Percentiles rank a stretch among this genome's conserved stretches.
phyloP scores from a whole-genome alignment of 257 asterid species.

The Solanum raphanifolium region DNA sequence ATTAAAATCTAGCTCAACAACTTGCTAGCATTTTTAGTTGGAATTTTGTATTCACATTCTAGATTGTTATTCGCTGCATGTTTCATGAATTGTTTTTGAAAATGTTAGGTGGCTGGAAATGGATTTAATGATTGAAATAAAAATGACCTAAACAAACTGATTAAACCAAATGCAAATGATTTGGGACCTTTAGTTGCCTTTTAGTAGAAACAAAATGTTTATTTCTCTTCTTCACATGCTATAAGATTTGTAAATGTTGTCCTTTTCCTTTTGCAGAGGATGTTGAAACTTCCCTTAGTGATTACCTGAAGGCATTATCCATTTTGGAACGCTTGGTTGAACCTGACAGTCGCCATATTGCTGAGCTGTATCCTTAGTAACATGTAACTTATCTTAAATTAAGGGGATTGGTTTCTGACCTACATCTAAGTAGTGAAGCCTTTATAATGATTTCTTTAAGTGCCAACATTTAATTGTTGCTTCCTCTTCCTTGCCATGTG shows the following conservation, averaged over 20 bases:
- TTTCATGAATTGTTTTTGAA: background rate
- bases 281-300: slow-evolving; percentile 85
- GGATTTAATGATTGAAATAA: background rate
- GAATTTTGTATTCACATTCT: background rate
- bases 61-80: background rate
- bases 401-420: background rate
- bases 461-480: background rate
- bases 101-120: background rate
- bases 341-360: slow-evolving; percentile 82
- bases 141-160: background rate
- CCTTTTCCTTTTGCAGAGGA: slow-evolving; percentile 51
- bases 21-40: background rate
- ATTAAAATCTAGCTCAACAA: background rate
- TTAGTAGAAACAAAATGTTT: background rate
- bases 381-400: background rate
- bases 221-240: background rate
- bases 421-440: background rate
- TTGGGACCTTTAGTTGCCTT: background rate
- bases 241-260: background rate
- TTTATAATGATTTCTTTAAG: background rate
- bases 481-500: background rate
- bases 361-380: slow-evolving; percentile 83
- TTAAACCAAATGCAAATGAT: background rate
- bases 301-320: slow-evolving; percentile 82
- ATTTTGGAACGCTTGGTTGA: slow-evolving; percentile 76